Evolutionary conservation across 352 stramenopile species (phyloP).

Genomic region (Phytophthora melonis): DNA sequence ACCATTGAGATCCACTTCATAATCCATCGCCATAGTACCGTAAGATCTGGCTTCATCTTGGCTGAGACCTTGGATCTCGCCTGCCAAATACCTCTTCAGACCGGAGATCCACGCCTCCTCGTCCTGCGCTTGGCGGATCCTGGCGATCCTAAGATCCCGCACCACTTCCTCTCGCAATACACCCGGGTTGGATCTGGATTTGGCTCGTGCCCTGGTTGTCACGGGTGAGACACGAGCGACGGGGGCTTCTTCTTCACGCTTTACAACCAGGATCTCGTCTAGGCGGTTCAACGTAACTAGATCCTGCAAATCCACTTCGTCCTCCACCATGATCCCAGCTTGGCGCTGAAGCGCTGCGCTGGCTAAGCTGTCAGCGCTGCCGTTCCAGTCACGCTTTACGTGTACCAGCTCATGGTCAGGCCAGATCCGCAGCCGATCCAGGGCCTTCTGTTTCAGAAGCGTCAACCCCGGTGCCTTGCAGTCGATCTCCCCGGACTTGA

Average conservation of each 20-base stretch:
- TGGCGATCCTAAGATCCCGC: too few species aligned
- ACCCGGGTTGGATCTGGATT: background rate
- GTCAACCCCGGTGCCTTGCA: constrained; percentile 11
- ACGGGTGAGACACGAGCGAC: background rate
- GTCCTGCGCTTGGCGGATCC: too few species aligned
- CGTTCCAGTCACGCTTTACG: constrained; percentile 14
- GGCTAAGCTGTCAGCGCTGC: background rate
- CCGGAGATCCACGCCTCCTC: too few species aligned
- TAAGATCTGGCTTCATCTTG: too few species aligned
- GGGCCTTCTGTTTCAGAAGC: background rate
- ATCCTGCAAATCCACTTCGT: background rate
- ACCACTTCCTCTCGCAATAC: background rate
- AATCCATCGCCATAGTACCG: too few species aligned
- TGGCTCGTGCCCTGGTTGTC: background rate
- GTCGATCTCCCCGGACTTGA: constrained; percentile 14
- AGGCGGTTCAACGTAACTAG: constrained; percentile 13
- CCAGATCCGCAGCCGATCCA: background rate
- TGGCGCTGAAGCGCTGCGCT: constrained; percentile 6
- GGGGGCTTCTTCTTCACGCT: background rate
- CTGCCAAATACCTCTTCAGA: too few species aligned
- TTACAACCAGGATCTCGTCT: background rate
- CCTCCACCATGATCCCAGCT: background rate
- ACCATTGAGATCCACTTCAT: too few species aligned
- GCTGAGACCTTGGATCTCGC: too few species aligned
- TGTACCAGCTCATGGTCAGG: constrained; percentile 6